Evolutionary conservation across 2,329 filamentous ascomycete species (phyloP).

Genomic region (Penicillium sp.): DNA sequence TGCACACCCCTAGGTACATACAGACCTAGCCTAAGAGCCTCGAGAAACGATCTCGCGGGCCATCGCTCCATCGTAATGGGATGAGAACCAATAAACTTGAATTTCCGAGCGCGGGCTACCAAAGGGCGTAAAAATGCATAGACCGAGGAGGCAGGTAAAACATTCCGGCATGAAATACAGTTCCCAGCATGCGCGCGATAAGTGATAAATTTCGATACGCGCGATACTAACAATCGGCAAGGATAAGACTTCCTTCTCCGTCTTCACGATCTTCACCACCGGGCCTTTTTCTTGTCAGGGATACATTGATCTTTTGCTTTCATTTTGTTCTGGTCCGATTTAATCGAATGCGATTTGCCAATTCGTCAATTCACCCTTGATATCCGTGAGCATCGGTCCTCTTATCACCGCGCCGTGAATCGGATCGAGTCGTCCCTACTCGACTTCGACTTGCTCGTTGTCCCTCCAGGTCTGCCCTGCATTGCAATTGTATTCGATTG

Average conservation of each 20-base stretch:
- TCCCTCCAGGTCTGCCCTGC: background rate
- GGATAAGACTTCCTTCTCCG: constrained; percentile 20
- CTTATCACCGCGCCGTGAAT: background rate
- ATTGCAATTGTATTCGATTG: background rate
- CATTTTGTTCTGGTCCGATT: background rate
- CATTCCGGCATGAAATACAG: constrained; percentile 4
- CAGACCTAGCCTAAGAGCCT: no score
- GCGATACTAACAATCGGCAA: constrained; percentile 19
- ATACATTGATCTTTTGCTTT: background rate
- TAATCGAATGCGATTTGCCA: background rate
- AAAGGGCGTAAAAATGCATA: background rate
- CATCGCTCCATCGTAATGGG: background rate
- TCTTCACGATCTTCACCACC: constrained; percentile 8
- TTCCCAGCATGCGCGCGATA: constrained; percentile 14
- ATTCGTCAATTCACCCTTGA: background rate
- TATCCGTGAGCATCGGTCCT: background rate
- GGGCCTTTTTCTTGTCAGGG: background rate
- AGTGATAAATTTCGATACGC: constrained; percentile 16
- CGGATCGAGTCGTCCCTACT: background rate
- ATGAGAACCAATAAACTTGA: background rate
- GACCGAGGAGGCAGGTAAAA: constrained; percentile 1
- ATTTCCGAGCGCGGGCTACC: background rate
- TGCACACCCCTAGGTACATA: no score
- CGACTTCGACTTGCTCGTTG: background rate
- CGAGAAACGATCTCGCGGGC: background rate